Percentiles rank a stretch among this genome's conserved stretches.
phyloP scores from a whole-genome alignment of 1,284 basidiomycete genomes.

The Hymenochaete sp. region DNA sequence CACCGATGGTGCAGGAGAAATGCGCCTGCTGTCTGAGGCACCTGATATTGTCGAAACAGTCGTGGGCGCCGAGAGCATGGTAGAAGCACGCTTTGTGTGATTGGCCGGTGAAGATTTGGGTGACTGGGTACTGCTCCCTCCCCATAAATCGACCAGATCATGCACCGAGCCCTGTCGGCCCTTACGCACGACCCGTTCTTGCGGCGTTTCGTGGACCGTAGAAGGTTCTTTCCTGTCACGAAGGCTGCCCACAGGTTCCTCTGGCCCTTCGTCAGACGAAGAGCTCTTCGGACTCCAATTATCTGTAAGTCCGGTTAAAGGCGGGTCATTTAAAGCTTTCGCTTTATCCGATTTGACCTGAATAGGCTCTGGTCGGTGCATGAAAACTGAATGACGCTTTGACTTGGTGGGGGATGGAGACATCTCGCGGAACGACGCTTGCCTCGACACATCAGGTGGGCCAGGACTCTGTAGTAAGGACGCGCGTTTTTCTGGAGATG shows the following conservation, averaged over 20 bases:
- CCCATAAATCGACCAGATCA: constrained; percentile 68
- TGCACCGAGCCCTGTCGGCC: constrained; percentile 70
- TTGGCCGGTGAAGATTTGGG: constrained; percentile 9
- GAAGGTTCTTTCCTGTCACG: too few relatives aligned
- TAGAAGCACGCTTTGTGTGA: constrained; percentile 10
- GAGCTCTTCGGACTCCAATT: constrained; percentile 26
- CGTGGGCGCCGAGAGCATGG: background rate
- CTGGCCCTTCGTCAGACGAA: constrained; percentile 53
- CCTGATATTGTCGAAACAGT: background rate
- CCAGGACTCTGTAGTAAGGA: constrained; percentile 11
- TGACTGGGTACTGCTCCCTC: constrained; percentile 38
- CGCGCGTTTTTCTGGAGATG: constrained; percentile 19
- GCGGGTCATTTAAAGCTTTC: background rate
- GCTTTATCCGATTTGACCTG: constrained; percentile 2
- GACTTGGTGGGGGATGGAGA: constrained; percentile 5
- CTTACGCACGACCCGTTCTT: constrained; percentile 26
- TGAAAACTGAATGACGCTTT: constrained; percentile 8
- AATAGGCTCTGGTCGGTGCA: constrained; percentile 4
- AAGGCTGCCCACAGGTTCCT: constrained; percentile 38
- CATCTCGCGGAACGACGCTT: constrained; percentile 6
- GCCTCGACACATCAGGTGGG: constrained; percentile 4
- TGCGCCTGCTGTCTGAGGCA: background rate
- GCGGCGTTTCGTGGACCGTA: background rate
- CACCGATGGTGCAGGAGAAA: background rate
- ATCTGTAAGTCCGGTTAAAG: constrained; percentile 3